These are phyloP conservation scores for Symbiodinium natans DNA, from an alignment of 73 alveolate species.

Conservation along the genomic window DNA sequence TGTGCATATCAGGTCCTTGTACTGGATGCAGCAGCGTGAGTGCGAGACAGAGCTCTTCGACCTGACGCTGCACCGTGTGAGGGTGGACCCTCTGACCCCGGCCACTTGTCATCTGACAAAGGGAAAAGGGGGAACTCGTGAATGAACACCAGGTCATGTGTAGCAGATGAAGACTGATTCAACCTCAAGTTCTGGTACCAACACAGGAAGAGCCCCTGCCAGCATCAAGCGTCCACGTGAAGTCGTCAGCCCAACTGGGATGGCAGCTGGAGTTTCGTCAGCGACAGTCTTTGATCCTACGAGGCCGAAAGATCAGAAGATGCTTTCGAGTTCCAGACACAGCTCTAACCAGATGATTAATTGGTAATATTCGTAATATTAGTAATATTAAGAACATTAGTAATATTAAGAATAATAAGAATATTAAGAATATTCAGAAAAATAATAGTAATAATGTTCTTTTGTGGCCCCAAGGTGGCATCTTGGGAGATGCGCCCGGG, in stretches of 20 bases:
- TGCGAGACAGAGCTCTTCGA: constrained; percentile 3
- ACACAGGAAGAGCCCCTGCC: neutral
- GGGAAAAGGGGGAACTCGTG: neutral
- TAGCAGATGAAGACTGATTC: too few species aligned
- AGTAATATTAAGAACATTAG: too few species aligned
- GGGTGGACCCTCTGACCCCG: constrained; percentile 53
- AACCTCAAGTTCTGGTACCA: too few species aligned
- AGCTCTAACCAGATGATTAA: too few species aligned
- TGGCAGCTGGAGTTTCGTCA: constrained; percentile 82
- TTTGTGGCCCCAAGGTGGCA: too few species aligned
- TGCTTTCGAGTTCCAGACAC: too few species aligned
- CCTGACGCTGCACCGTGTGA: constrained; percentile 18
- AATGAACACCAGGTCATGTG: too few species aligned
- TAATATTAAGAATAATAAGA: too few species aligned
- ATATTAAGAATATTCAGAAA: too few species aligned
- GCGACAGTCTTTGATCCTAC: constrained; percentile 26
- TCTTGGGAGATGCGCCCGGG: constrained; percentile 88
- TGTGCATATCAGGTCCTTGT: constrained; percentile 31
- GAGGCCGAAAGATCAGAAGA: constrained; percentile 17
- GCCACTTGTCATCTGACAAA: neutral
- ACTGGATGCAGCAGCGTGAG: constrained; percentile 93
- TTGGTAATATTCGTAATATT: too few species aligned
- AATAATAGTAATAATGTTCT: too few species aligned
- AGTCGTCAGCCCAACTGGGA: constrained; percentile 16
- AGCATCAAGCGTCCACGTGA: neutral